A percentile compares a stretch with the other conserved stretches of the same genome.
Evolutionary conservation across 805 yeast species (phyloP).

Genomic region (Pichia eremophila): DNA sequence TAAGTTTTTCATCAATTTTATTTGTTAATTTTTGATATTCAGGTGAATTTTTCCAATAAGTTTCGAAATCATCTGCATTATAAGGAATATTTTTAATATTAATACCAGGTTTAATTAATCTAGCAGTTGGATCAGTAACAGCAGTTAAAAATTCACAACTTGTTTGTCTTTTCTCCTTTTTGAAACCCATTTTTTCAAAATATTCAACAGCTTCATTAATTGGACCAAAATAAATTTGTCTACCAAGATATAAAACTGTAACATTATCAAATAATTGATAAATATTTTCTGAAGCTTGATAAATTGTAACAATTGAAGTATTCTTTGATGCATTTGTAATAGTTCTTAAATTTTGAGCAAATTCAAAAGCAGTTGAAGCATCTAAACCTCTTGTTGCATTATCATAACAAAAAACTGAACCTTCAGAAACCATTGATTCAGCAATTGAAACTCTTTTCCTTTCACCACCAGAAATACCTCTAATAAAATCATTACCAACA

Average conservation of each 20-base stretch:
- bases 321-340: conserved; percentile 46
- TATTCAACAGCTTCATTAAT: conserved; percentile 42
- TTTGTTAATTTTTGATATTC: conserved; percentile 33
- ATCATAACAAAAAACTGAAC: conserved; percentile 53
- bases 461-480: conserved; percentile 71
- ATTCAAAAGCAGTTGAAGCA: conserved; percentile 63
- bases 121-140: conserved; percentile 58
- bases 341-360: conserved; percentile 48
- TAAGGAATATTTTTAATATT: conserved; percentile 48
- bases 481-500: conserved; percentile 57
- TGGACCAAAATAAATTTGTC: conserved; percentile 53
- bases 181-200: conserved; percentile 53
- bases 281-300: conserved; percentile 60
- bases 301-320: conserved; percentile 56
- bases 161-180: conserved; percentile 54
- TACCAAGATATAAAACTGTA: conserved; percentile 50
- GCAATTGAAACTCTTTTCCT: conserved; percentile 64
- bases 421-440: conserved; percentile 48
- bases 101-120: conserved; percentile 38
- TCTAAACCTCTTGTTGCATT: conserved; percentile 69
- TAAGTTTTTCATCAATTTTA: conserved; percentile 28
- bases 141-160: conserved; percentile 62
- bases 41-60: conserved; percentile 47
- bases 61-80: conserved; percentile 48
- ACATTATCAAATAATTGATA: conserved; percentile 54